These are phyloP conservation scores for Solioccasus polychromus DNA, from an alignment of 768 basidiomycete species.

Conservation along the genomic window DNA sequence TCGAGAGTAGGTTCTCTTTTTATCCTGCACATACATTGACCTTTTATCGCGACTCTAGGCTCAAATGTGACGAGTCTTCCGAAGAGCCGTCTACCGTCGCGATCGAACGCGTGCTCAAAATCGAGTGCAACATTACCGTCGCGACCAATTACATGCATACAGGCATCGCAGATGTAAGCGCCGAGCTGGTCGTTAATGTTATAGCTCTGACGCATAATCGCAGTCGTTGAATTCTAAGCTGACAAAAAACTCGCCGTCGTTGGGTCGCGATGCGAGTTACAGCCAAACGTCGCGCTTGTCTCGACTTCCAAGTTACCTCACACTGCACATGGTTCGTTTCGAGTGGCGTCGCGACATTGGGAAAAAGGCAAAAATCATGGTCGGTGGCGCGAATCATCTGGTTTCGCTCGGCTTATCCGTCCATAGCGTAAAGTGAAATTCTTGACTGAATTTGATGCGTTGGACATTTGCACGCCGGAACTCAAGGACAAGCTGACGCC, in stretches of 20 bases:
- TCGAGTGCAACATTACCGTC: constrained; percentile 89
- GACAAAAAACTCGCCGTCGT: constrained; percentile 76
- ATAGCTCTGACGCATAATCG: background rate
- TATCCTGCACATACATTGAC: constrained; percentile 12
- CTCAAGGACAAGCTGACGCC: constrained; percentile 70
- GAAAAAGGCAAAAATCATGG: constrained; percentile 98
- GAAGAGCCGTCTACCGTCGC: constrained; percentile 68
- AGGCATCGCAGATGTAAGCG: constrained; percentile 76
- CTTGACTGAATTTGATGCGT: constrained; percentile 80
- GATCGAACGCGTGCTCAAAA: constrained; percentile 76
- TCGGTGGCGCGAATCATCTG: constrained; percentile 24
- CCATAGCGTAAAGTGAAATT: constrained; percentile 87
- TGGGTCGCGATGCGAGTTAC: constrained; percentile 82
- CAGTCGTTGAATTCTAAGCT: constrained; percentile 87
- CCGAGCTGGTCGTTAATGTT: constrained; percentile 8
- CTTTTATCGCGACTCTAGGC: constrained; percentile 39
- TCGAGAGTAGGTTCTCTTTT: constrained; percentile 47
- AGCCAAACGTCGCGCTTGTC: constrained; percentile 76
- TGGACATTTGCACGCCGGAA: constrained; percentile 79
- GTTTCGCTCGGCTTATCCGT: background rate
- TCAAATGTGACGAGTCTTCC: constrained; percentile 78
- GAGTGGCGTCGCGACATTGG: constrained; percentile 88
- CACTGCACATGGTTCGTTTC: constrained; percentile 95
- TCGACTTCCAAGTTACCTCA: constrained; percentile 80
- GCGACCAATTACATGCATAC: constrained; percentile 85